These are phyloP conservation scores for Hypoxylon sp. DNA, from an alignment of 2,329 filamentous ascomycete genomes.

Conservation along the genomic window DNA sequence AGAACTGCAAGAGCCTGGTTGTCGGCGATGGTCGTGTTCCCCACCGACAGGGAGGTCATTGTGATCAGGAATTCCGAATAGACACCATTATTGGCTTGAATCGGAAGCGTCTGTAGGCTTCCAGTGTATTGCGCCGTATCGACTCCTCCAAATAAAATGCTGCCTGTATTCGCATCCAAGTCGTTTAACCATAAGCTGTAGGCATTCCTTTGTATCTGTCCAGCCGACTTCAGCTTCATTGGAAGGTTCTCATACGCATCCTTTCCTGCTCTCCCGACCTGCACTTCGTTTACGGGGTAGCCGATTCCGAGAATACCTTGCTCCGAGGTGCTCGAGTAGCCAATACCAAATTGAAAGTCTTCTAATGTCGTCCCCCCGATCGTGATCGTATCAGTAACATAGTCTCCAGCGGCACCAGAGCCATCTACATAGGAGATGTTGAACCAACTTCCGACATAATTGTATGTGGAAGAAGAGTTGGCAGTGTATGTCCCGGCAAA, in stretches of 20 bases:
- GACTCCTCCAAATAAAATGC: conserved; percentile 81
- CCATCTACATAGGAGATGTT: conserved; percentile 92
- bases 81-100: conserved; percentile 67
- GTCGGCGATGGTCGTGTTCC: conserved; percentile 59
- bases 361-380: conserved; percentile 69
- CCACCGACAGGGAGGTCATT: conserved; percentile 70
- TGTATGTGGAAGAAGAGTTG: conserved; percentile 81
- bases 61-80: conserved; percentile 78
- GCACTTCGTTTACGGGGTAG: conserved; percentile 83
- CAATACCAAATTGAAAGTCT: conserved; percentile 79
- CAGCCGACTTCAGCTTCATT: conserved; percentile 72
- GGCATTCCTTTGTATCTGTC: conserved; percentile 74
- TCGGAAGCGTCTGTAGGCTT: conserved; percentile 74
- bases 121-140: conserved; percentile 76
- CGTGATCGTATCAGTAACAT: conserved; percentile 79
- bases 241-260: conserved; percentile 78
- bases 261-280: conserved; percentile 70
- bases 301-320: conserved; percentile 90
- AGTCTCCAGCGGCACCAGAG: conserved; percentile 82
- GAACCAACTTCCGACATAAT: conserved; percentile 80
- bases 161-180: conserved; percentile 74
- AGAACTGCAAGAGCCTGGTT: conserved; percentile 73
- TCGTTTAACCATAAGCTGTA: conserved; percentile 85
- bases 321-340: conserved; percentile 71
- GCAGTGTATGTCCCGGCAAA: conserved; percentile 77